A percentile compares a stretch with the other conserved stretches of the same genome.
Conservation (phyloP, 257 asterid species). For the Ballota nigra region DNA sequence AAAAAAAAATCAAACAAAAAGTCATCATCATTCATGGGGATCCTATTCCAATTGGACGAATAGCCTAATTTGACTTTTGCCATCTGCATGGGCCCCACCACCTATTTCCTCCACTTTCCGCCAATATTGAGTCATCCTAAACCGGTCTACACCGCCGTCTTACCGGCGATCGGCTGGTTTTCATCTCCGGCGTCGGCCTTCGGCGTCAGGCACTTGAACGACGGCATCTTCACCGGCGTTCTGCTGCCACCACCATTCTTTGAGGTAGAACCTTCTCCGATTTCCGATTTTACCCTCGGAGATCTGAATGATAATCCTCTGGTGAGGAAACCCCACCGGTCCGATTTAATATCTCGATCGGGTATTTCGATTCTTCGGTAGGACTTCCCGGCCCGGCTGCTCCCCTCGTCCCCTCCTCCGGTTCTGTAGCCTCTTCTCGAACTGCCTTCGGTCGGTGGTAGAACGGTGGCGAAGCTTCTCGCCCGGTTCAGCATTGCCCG, state of each 20-base stretch:
- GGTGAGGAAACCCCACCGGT: constrained; percentile 61
- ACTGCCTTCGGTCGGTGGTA: constrained; percentile 46
- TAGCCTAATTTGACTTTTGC: constrained; percentile 14
- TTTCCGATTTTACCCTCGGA: constrained; percentile 46
- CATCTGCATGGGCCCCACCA: constrained; percentile 8
- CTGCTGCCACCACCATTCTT: constrained; percentile 22
- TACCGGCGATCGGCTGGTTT: constrained; percentile 34
- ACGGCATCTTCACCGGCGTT: constrained; percentile 47
- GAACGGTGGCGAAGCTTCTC: constrained; percentile 33
- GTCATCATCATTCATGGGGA: background rate
- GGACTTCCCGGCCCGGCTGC: constrained; percentile 46
- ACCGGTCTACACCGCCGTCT: constrained; percentile 41
- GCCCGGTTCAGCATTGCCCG: constrained; percentile 63
- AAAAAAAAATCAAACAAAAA: background rate
- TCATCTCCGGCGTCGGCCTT: constrained; percentile 43
- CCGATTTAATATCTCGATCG: constrained; percentile 48
- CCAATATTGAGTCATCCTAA: constrained; percentile 12
- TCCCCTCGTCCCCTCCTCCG: constrained; percentile 53
- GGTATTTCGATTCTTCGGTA: constrained; percentile 38
- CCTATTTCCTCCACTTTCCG: constrained; percentile 8
- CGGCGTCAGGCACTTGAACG: constrained; percentile 63
- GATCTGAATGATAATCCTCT: constrained; percentile 57
- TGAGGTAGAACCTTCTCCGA: constrained; percentile 42
- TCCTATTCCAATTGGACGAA: background rate
- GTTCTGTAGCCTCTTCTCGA: constrained; percentile 45